These are phyloP conservation scores for Boletus rufocinnamomeus DNA, from an alignment of 768 basidiomycete genomes.

Conservation along the genomic window DNA sequence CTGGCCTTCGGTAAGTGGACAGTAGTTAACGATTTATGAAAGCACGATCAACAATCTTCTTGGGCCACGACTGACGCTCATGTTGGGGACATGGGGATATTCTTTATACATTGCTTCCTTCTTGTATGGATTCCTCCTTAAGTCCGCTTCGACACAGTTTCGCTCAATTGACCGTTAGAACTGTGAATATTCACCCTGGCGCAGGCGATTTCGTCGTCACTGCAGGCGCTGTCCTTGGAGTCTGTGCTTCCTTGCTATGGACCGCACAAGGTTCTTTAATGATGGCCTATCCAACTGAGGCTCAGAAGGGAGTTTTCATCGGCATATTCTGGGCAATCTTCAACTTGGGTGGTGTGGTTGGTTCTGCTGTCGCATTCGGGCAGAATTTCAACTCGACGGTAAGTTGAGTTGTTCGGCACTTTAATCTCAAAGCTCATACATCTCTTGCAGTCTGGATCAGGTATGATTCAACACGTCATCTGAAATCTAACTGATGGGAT, in stretches of 20 bases:
- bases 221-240: conserved; percentile 51
- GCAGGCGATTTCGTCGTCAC: conserved; percentile 48
- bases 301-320: conserved; percentile 55
- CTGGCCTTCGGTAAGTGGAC: neutral
- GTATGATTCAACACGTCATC: conserved; percentile 12
- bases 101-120: conserved; percentile 49
- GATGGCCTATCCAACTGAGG: conserved; percentile 59
- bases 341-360: conserved; percentile 78
- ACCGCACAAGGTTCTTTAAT: conserved; percentile 53
- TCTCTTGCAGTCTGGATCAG: conserved; percentile 30
- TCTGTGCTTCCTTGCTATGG: conserved; percentile 55
- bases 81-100: conserved; percentile 54
- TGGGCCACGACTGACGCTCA: conserved; percentile 51
- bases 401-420: conserved; percentile 16
- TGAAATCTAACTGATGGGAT: neutral
- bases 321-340: conserved; percentile 69
- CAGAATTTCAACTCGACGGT: conserved; percentile 67
- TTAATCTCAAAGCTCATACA: neutral
- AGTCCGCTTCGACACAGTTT: neutral
- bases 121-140: conserved; percentile 36
- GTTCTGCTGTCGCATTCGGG: conserved; percentile 72
- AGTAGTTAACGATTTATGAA: neutral
- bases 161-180: conserved; percentile 40
- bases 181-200: conserved; percentile 39
- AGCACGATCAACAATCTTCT: conserved; percentile 77